A percentile compares a stretch with the other conserved stretches of the same genome.
Conservation (phyloP, 805 yeast species). For the Blastobotrys parvus region DNA sequence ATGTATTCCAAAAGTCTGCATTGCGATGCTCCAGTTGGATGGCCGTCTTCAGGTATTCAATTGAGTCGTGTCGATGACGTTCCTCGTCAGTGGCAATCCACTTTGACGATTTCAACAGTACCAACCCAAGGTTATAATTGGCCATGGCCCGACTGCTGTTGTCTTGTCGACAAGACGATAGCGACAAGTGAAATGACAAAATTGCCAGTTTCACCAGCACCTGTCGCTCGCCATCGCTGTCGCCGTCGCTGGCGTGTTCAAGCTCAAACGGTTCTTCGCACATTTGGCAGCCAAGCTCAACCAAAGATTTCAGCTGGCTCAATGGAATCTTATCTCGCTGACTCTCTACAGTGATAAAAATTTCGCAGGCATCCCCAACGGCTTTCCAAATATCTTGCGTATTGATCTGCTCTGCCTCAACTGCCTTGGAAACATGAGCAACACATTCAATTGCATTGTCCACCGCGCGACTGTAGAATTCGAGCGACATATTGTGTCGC, state of each 20-base stretch:
- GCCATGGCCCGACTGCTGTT: conserved; percentile 31
- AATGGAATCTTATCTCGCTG: conserved; percentile 44
- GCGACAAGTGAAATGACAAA: conserved; percentile 6
- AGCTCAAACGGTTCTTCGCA: conserved; percentile 13
- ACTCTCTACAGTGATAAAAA: conserved; percentile 50
- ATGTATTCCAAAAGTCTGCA: conserved; percentile 68
- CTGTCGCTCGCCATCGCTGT: conserved; percentile 1
- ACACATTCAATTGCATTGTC: conserved; percentile 41
- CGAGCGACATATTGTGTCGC: conserved; percentile 42
- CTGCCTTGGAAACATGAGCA: conserved; percentile 33
- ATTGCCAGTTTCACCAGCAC: conserved; percentile 2
- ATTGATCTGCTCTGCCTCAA: conserved; percentile 27
- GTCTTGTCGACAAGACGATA: conserved; percentile 6
- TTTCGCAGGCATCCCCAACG: conserved; percentile 46
- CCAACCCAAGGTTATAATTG: conserved; percentile 64
- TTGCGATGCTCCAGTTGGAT: conserved; percentile 64
- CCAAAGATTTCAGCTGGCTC: conserved; percentile 23
- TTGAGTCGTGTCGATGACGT: conserved; percentile 46
- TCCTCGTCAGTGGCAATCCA: conserved; percentile 18
- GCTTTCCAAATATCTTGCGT: conserved; percentile 60
- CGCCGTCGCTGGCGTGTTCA: conserved; percentile 13
- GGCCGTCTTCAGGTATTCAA: conserved; percentile 53
- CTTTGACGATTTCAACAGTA: conserved; percentile 40
- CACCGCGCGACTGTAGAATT: conserved; percentile 61
- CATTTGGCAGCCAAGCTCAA: conserved; percentile 17